A percentile compares a stretch with the other conserved stretches of the same genome.
Evolutionary conservation across 306 rosid genomes (phyloP).

Genomic region (Castanospermum australe): DNA sequence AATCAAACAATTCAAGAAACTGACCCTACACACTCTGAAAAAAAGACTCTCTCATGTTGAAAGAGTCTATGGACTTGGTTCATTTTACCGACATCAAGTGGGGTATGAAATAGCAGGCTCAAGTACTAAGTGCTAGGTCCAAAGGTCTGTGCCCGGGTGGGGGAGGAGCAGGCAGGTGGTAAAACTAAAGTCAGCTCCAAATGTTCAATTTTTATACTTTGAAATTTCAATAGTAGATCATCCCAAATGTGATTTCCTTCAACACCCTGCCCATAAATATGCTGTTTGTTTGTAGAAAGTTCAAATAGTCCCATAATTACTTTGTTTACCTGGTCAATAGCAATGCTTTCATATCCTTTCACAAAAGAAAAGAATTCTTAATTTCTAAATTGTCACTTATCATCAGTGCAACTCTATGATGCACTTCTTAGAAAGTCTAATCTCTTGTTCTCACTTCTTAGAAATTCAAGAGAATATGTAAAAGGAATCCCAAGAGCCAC

Average conservation of each 20-base stretch:
- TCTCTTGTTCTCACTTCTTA: neutral
- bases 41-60: neutral
- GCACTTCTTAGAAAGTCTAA: neutral
- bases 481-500: neutral
- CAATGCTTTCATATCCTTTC: neutral
- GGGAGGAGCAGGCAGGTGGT: neutral
- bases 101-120: neutral
- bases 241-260: neutral
- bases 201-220: neutral
- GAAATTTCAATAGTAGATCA: neutral
- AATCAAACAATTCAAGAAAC: neutral
- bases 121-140: neutral
- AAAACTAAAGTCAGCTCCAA: neutral
- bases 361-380: neutral
- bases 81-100: neutral
- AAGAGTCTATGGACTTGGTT: neutral
- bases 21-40: constrained; percentile 1
- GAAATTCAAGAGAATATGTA: constrained; percentile 6
- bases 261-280: neutral
- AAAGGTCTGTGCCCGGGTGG: neutral
- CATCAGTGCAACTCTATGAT: neutral
- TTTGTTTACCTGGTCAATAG: neutral
- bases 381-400: neutral
- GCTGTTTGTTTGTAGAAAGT: neutral
- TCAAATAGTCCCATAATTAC: neutral